These are phyloP conservation scores for Straminergon stramineum DNA, from an alignment of 225 moss, liverwort and hornwort genomes.

Conservation along the genomic window DNA sequence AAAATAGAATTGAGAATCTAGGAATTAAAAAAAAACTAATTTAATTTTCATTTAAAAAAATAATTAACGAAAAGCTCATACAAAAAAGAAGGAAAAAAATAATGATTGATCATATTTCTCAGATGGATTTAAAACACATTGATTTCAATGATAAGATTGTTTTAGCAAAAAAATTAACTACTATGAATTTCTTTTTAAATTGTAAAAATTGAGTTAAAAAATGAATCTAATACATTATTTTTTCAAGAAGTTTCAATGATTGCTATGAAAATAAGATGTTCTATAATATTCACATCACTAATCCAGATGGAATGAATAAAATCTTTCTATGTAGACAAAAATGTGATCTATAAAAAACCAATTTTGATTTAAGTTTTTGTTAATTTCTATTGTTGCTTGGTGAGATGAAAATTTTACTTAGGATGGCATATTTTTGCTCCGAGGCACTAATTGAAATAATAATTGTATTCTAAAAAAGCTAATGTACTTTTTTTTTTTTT, in stretches of 20 bases:
- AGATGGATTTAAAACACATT: background rate
- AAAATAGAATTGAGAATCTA: background rate
- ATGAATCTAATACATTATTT: accelerated
- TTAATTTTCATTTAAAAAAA: too few relatives aligned
- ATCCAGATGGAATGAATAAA: too few relatives aligned
- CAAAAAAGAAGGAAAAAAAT: too few relatives aligned
- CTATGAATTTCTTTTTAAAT: too few relatives aligned
- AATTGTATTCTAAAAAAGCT: accelerated
- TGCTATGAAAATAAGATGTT: accelerated
- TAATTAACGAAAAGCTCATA: accelerated
- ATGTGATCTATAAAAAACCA: too few relatives aligned
- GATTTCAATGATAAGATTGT: accelerated
- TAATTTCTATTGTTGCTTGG: background rate
- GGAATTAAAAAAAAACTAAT: too few relatives aligned
- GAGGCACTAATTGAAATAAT: background rate
- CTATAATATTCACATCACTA: too few relatives aligned
- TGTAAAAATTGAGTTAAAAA: too few relatives aligned
- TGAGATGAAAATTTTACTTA: background rate
- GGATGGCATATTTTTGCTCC: background rate
- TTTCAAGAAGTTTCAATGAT: accelerated
- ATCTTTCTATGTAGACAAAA: background rate
- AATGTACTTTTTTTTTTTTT: too few relatives aligned
- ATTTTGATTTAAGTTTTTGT: background rate
- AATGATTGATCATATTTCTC: too few relatives aligned
- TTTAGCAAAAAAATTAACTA: background rate